Percentiles rank a stretch among this genome's conserved stretches.
Evolutionary conservation across 1,284 basidiomycete genomes (phyloP).

Genomic region (Ceratobasidium sp.): DNA sequence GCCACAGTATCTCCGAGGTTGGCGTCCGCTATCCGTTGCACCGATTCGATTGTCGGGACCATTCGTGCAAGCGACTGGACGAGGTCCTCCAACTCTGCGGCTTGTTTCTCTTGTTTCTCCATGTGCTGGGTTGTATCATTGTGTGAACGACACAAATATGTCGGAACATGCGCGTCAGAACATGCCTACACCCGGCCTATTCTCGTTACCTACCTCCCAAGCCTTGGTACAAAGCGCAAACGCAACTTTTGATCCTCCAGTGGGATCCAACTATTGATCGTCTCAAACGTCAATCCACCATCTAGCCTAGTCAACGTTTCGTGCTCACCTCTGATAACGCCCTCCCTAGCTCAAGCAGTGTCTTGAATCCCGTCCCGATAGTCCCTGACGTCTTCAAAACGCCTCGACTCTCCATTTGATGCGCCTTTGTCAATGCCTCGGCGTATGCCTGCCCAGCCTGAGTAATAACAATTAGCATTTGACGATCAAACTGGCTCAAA

Average conservation of each 20-base stretch:
- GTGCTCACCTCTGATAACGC: neutral
- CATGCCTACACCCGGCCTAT: no score
- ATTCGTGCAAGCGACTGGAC: neutral
- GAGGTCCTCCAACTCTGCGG: neutral
- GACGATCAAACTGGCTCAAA: neutral
- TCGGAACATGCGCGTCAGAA: neutral
- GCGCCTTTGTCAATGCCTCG: neutral
- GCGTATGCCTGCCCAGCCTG: neutral
- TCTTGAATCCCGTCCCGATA: neutral
- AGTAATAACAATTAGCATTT: neutral
- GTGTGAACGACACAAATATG: neutral
- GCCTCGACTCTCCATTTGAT: neutral
- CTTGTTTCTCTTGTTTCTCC: slow-evolving; percentile 1
- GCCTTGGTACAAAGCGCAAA: neutral
- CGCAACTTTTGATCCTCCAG: neutral
- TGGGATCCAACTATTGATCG: neutral
- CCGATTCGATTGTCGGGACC: neutral
- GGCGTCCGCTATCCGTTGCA: neutral
- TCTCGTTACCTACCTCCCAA: neutral
- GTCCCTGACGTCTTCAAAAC: neutral
- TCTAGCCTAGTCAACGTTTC: no score
- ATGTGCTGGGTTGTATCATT: neutral
- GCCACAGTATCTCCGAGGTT: neutral
- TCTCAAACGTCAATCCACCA: neutral
- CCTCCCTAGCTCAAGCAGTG: neutral